Evolutionary conservation across 495 filamentous ascomycete species (phyloP).

Genomic region (Penicillium samsonianum): DNA sequence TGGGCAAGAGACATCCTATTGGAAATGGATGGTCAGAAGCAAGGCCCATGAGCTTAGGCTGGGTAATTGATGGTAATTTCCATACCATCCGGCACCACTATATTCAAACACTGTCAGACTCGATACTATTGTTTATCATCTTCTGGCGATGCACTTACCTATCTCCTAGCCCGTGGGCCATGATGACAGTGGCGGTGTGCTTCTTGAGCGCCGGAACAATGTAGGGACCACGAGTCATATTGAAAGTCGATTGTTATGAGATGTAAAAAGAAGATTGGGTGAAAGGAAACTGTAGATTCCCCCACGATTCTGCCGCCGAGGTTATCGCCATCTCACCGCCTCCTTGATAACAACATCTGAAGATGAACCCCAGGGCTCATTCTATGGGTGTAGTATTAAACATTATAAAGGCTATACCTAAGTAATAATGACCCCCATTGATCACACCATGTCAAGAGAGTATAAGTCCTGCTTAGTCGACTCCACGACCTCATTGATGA

Average conservation of each 20-base stretch:
- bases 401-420: constrained; percentile 2
- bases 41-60: background rate
- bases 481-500: constrained; percentile 28
- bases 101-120: constrained; percentile 19
- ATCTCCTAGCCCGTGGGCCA: constrained; percentile 89
- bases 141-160: constrained; percentile 44
- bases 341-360: constrained; percentile 4
- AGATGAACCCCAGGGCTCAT: background rate
- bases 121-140: background rate
- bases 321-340: constrained; percentile 29
- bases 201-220: constrained; percentile 84
- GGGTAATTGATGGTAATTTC: background rate
- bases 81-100: constrained; percentile 70
- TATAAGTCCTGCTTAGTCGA: constrained; percentile 24
- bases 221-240: constrained; percentile 61
- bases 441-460: constrained; percentile 5
- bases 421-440: background rate
- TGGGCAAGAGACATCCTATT: constrained; percentile 73
- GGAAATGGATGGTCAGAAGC: constrained; percentile 4
- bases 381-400: constrained; percentile 1
- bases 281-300: constrained; percentile 8
- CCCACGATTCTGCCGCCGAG: constrained; percentile 35
- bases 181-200: constrained; percentile 94
- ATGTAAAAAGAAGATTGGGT: background rate
- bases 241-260: constrained; percentile 17